Evolutionary conservation across 768 basidiomycete genomes (phyloP).

Genomic region (Pleurotus citrinopileatus): DNA sequence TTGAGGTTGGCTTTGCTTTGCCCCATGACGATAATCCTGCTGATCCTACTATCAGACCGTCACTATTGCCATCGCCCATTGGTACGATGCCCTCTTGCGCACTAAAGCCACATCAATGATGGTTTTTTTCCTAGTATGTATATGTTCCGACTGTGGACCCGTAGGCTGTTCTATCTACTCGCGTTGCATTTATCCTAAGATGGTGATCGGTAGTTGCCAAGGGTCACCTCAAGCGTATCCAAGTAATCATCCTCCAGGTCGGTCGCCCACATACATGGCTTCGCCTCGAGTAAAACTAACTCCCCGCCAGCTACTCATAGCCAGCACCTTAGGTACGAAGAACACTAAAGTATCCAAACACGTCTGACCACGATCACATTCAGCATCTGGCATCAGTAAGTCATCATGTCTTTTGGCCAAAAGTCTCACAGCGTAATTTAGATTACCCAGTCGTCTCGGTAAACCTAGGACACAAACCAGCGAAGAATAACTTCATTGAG

Average conservation of each 20-base stretch:
- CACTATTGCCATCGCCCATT: conserved; percentile 5
- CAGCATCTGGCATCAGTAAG: too few species aligned
- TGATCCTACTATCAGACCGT: neutral
- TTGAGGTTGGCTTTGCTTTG: neutral
- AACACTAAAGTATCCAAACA: neutral
- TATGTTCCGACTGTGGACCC: neutral
- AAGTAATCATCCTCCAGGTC: neutral
- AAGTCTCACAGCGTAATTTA: too few species aligned
- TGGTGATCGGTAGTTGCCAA: neutral
- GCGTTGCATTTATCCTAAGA: neutral
- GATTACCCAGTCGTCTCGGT: too few species aligned
- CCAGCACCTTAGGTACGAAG: neutral
- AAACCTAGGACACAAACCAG: too few species aligned
- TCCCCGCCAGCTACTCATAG: neutral
- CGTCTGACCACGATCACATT: too few species aligned
- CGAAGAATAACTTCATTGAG: too few species aligned
- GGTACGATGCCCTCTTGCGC: neutral
- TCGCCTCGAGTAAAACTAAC: neutral
- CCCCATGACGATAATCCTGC: neutral
- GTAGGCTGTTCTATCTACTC: neutral
- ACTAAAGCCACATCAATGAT: neutral
- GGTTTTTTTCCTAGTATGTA: neutral
- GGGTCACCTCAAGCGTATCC: neutral
- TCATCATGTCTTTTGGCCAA: too few species aligned
- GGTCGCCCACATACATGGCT: neutral